Conservation (phyloP, 768 basidiomycete species). For the Lentinula detonsa region DNA sequence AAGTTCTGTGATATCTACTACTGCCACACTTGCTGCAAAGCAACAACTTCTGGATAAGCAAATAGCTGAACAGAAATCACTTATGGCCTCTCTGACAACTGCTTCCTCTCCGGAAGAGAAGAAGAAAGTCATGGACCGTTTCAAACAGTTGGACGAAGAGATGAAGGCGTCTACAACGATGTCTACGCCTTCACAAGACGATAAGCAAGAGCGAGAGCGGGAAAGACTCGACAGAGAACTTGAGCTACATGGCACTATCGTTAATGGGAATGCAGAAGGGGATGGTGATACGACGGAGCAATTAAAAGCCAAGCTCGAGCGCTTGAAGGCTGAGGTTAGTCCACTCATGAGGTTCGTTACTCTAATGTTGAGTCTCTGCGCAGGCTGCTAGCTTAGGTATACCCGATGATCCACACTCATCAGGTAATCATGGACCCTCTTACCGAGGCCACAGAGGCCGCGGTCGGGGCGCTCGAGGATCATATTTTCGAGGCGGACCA, state of each 20-base stretch:
- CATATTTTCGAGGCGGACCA: constrained; percentile 49
- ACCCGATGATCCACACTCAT: constrained; percentile 35
- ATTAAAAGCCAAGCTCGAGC: constrained; percentile 67
- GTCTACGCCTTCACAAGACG: constrained; percentile 19
- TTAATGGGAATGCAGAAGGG: constrained; percentile 22
- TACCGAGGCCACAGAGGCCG: constrained; percentile 72
- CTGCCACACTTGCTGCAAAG: constrained; percentile 60
- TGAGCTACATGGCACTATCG: constrained; percentile 52
- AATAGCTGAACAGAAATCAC: constrained; percentile 82
- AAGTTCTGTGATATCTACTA: constrained; percentile 24
- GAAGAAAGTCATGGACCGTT: constrained; percentile 67
- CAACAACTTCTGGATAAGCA: constrained; percentile 74
- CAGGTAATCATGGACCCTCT: constrained; percentile 30
- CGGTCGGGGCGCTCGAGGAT: constrained; percentile 52
- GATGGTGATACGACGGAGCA: constrained; percentile 57
- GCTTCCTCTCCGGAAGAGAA: constrained; percentile 63
- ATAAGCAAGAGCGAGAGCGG: constrained; percentile 50
- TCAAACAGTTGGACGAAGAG: constrained; percentile 75
- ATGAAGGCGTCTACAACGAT: constrained; percentile 45
- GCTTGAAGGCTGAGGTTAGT: constrained; percentile 73
- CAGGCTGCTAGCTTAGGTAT: constrained; percentile 77
- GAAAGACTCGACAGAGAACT: constrained; percentile 79
- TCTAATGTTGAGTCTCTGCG: background rate
- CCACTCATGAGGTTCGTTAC: background rate
- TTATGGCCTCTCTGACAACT: constrained; percentile 65